Evolutionary conservation across 371 early-diverging fungal genomes (phyloP).

Genomic region (Actinomortierella ambigua): DNA sequence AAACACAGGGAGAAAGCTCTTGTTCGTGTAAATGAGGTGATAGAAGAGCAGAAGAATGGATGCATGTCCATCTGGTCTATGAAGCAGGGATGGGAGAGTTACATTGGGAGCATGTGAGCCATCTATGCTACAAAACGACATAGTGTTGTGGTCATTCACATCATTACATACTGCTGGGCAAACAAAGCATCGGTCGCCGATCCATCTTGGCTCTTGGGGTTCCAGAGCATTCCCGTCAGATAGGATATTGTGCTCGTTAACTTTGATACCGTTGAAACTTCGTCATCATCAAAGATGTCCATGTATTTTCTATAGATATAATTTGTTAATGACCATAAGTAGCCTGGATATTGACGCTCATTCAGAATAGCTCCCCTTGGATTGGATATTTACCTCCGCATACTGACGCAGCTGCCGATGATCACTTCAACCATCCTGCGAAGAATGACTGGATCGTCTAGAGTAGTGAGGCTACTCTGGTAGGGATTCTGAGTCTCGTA

Average conservation of each 20-base stretch:
- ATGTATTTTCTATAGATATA: slow-evolving; percentile 48
- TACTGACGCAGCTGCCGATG: slow-evolving; percentile 22
- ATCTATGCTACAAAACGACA: too few species aligned
- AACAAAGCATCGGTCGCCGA: slow-evolving; percentile 46
- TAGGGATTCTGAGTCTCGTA: slow-evolving; percentile 58
- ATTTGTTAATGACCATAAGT: too few species aligned
- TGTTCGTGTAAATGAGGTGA: slow-evolving; percentile 54
- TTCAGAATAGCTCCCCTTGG: too few species aligned
- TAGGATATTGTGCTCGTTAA: slow-evolving; percentile 52
- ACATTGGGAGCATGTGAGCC: background rate
- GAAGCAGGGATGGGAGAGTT: background rate
- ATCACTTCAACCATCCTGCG: slow-evolving; percentile 48
- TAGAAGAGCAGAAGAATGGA: slow-evolving; percentile 53
- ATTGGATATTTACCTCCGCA: slow-evolving; percentile 51
- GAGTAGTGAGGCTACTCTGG: slow-evolving; percentile 35
- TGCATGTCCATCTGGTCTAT: slow-evolving; percentile 52
- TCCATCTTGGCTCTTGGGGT: slow-evolving; percentile 29
- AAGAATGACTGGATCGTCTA: slow-evolving; percentile 34
- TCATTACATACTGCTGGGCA: slow-evolving; percentile 51
- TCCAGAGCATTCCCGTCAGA: slow-evolving; percentile 55
- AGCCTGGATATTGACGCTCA: too few species aligned
- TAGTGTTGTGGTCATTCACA: too few species aligned
- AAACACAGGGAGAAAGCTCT: slow-evolving; percentile 19
- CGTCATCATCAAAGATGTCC: slow-evolving; percentile 54
- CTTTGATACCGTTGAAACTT: slow-evolving; percentile 44